These are phyloP conservation scores for Linnemannia schmuckeri DNA, from an alignment of 192 early-diverging fungal genomes.

Conservation along the genomic window DNA sequence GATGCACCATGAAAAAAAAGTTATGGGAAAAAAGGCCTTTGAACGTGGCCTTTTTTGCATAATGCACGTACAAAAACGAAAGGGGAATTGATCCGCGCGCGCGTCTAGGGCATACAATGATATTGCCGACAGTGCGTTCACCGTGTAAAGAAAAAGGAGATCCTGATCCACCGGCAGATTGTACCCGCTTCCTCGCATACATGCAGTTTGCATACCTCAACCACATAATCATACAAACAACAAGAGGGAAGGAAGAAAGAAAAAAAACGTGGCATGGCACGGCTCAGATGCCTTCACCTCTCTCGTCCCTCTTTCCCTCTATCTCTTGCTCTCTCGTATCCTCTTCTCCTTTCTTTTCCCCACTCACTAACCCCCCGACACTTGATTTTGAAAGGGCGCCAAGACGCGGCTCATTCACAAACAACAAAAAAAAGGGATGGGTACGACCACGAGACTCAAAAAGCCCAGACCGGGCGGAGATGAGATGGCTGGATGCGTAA, in stretches of 20 bases:
- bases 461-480: not conserved
- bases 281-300: not conserved
- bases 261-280: not conserved
- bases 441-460: not conserved
- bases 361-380: not conserved
- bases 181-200: too few species aligned
- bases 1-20: not conserved
- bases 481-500: not conserved
- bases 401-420: not conserved
- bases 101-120: too few species aligned
- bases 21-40: not conserved
- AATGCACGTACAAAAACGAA: not conserved
- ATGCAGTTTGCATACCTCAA: too few species aligned
- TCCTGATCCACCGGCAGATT: too few species aligned
- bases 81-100: not conserved
- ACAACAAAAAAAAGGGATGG: not conserved
- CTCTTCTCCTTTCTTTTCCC: not conserved
- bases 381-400: not conserved
- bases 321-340: not conserved
- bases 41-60: not conserved
- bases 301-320: not conserved
- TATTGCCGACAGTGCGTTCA: too few species aligned
- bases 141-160: too few species aligned
- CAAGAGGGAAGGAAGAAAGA: not conserved
- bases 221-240: too few species aligned